Conservation (phyloP, 192 early-diverging fungal genomes). For the Endogone sp. region DNA sequence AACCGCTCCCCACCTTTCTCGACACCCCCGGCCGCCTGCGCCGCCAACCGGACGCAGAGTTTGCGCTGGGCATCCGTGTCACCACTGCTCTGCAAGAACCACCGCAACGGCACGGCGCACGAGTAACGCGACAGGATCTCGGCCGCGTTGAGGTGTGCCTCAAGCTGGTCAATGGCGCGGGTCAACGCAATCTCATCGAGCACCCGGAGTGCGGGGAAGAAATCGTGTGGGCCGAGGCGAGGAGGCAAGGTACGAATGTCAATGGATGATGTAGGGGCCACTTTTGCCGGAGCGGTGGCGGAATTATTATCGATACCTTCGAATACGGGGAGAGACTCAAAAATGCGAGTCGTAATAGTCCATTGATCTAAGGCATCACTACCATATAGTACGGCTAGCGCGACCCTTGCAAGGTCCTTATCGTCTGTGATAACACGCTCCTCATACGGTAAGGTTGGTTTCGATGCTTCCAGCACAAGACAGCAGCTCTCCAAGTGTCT, state of each 20-base stretch:
- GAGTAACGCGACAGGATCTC: slow-evolving; percentile 59
- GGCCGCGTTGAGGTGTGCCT: slow-evolving; percentile 55
- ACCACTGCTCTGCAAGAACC: slow-evolving; percentile 51
- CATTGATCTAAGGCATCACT: slow-evolving; percentile 34
- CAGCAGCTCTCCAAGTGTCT: slow-evolving; percentile 42
- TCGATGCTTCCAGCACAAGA: slow-evolving; percentile 42
- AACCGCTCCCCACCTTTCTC: slow-evolving; percentile 49
- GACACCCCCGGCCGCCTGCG: slow-evolving; percentile 41
- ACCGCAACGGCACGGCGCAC: slow-evolving; percentile 48
- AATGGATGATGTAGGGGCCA: not conserved
- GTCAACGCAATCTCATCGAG: slow-evolving; percentile 32
- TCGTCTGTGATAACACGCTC: slow-evolving; percentile 51
- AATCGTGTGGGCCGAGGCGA: slow-evolving; percentile 8
- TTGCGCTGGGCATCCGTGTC: slow-evolving; percentile 46
- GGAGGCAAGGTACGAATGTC: not conserved
- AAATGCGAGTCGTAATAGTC: slow-evolving; percentile 44
- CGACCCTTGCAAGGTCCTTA: slow-evolving; percentile 42
- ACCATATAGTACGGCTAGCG: slow-evolving; percentile 43
- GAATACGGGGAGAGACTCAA: slow-evolving; percentile 53
- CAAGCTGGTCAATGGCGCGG: slow-evolving; percentile 48
- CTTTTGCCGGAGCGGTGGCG: not conserved
- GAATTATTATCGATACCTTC: slow-evolving; percentile 27
- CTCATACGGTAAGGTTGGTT: slow-evolving; percentile 37
- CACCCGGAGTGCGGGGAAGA: slow-evolving; percentile 22
- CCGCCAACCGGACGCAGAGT: slow-evolving; percentile 55